phyloP scores from a whole-genome alignment of 2,329 filamentous ascomycete genomes.

The Beauveria scarabaeidicola region DNA sequence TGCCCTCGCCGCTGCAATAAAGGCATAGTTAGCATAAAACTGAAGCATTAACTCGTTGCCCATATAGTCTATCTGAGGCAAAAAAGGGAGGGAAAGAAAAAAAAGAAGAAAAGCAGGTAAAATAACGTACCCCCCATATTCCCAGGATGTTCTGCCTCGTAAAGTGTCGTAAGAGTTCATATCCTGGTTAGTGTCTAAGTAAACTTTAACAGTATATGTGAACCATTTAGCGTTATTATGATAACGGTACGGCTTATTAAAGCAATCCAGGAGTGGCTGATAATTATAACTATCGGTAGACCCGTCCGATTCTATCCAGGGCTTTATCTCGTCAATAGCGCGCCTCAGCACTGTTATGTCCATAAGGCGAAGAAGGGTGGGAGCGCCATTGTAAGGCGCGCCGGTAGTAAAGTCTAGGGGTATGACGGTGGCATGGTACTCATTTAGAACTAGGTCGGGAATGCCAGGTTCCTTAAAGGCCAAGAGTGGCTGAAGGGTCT shows the following conservation, averaged over 20 bases:
- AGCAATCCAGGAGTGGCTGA: neutral
- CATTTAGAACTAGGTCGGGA: neutral
- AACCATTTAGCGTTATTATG: neutral
- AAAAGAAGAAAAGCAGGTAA: neutral
- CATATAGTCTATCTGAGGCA: too few species aligned
- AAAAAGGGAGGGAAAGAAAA: neutral
- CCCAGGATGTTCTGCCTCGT: neutral
- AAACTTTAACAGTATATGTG: neutral
- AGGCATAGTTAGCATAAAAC: neutral
- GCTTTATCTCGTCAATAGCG: neutral
- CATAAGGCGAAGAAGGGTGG: neutral
- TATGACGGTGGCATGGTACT: neutral
- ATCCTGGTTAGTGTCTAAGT: neutral
- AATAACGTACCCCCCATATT: neutral
- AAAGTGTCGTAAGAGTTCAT: neutral
- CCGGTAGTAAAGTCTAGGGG: neutral
- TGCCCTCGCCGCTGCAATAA: neutral
- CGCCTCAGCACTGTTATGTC: neutral
- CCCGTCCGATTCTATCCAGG: neutral
- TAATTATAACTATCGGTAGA: too few species aligned
- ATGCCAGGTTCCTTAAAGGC: neutral
- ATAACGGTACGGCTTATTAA: neutral
- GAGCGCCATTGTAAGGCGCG: neutral
- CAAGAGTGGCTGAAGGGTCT: neutral
- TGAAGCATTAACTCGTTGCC: too few species aligned